These are phyloP conservation scores for Pittosporum tobira DNA, from an alignment of 129 eudicot species.

Conservation along the genomic window DNA sequence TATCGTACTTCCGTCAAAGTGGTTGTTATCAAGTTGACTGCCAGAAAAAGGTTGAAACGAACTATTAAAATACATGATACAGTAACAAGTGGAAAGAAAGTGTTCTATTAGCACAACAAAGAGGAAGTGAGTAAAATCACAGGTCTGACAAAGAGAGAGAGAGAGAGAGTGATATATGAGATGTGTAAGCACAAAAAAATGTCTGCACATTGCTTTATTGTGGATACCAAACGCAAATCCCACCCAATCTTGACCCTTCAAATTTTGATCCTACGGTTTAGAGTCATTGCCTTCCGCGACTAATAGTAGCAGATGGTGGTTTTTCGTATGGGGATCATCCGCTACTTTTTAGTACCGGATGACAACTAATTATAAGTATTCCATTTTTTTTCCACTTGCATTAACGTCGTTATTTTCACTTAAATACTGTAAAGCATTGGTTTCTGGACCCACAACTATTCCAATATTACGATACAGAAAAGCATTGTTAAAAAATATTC, in stretches of 20 bases:
- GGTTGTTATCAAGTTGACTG: conserved; percentile 96
- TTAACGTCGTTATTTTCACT: too few species aligned
- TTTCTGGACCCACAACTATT: too few species aligned
- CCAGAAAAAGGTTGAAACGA: conserved; percentile 19
- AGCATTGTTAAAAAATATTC: neutral
- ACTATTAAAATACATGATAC: conserved; percentile 2
- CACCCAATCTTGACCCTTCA: too few species aligned
- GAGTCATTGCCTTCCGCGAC: too few species aligned
- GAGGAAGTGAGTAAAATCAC: neutral
- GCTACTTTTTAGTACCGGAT: too few species aligned
- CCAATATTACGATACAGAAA: too few species aligned
- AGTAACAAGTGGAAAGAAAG: neutral
- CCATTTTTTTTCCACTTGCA: too few species aligned
- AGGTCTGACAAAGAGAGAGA: neutral
- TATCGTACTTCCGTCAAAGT: conserved; percentile 52
- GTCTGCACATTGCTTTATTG: neutral
- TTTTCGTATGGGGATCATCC: too few species aligned
- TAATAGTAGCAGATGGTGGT: too few species aligned
- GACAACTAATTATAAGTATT: too few species aligned
- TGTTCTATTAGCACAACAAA: neutral
- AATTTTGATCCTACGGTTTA: neutral
- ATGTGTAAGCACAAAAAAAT: neutral
- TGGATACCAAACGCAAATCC: neutral
- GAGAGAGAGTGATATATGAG: neutral
- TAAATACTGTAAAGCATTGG: too few species aligned